Evolutionary conservation across 2,329 filamentous ascomycete species (phyloP), one percentile per base, ranked within the genome.

Genomic region (Lasiodiplodia theobromae): DNA sequence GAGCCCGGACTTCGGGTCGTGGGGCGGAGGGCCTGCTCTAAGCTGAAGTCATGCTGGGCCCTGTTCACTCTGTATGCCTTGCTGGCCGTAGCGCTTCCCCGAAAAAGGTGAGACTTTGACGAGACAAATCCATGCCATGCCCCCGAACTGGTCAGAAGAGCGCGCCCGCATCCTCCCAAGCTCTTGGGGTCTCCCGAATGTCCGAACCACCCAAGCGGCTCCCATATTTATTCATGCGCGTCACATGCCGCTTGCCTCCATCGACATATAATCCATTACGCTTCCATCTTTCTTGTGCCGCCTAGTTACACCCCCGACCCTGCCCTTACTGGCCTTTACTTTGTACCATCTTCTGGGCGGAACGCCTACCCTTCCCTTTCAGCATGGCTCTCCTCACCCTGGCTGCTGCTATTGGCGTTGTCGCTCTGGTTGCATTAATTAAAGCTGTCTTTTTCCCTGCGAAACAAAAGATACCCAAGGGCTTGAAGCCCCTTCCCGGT

Each of bases 401-500:
- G 8, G 54, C 76, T 40, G 66, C 76, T 47, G 72, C 74, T 53
- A 71, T 73, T 47, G 69, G 70, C 31, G 38, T 75, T 1, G 66
- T 79, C 16, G 68, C 70, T 67, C 68, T 74, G 69, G 75, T 75
- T 70, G 70, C 72, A 54, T 51, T 69, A 28, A 54, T 67, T 21
- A 69, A 66, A 25, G 16, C 47, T 37, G 65, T 38, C 40, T 56
- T 65, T 12, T 62, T 47, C 34, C 47, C 57, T 4, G 21, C 63
- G 11, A 44, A 57, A 25, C 66, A 40, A 25, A 69, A 63, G 65
- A 69, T 70, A 28, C 79, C 79, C 8, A 68, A 67, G 54, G 78
- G 78, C 25, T 68, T 80, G 69, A 81, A 81, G 72, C 70, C 70
- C 58, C 77, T 81, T 10, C 79, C 79, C 31, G 79, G 79, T 7